Conservation (phyloP, 257 asterid species). For the Eucommia ulmoides region DNA sequence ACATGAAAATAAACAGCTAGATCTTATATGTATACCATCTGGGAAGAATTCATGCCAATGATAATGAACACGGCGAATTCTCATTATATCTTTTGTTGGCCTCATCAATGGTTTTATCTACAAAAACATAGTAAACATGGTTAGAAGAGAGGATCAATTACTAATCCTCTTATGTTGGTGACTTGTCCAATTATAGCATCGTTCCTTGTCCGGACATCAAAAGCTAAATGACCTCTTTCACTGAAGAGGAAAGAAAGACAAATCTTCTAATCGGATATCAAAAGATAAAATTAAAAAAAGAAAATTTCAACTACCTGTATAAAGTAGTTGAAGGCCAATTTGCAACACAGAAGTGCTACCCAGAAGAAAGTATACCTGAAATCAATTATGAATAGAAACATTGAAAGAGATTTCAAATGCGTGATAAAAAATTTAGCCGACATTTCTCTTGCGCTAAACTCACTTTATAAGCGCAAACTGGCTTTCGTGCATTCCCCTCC, state of each 20-base stretch:
- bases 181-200: too few relatives aligned
- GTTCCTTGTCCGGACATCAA: too few relatives aligned
- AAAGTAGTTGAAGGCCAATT: conserved; percentile 70
- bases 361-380: conserved; percentile 88
- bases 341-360: conserved; percentile 70
- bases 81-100: conserved; percentile 80
- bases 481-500: conserved; percentile 99
- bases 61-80: conserved; percentile 52
- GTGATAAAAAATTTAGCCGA: conserved; percentile 6
- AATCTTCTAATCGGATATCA: too few relatives aligned
- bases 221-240: too few relatives aligned
- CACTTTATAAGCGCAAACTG: conserved; percentile 86
- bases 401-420: conserved; percentile 1
- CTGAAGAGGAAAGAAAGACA: too few relatives aligned
- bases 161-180: too few relatives aligned
- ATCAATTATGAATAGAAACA: conserved; percentile 15
- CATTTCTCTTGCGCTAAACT: conserved; percentile 16
- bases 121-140: conserved; percentile 10
- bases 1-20: conserved; percentile 3
- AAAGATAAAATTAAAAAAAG: too few relatives aligned
- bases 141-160: conserved; percentile 9
- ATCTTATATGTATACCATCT: conserved; percentile 33
- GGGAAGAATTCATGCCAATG: conserved; percentile 99
- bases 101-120: conserved; percentile 82
- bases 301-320: conserved; percentile 50